Conservation (phyloP, 495 filamentous ascomycete species). For the Neurospora sp. region DNA sequence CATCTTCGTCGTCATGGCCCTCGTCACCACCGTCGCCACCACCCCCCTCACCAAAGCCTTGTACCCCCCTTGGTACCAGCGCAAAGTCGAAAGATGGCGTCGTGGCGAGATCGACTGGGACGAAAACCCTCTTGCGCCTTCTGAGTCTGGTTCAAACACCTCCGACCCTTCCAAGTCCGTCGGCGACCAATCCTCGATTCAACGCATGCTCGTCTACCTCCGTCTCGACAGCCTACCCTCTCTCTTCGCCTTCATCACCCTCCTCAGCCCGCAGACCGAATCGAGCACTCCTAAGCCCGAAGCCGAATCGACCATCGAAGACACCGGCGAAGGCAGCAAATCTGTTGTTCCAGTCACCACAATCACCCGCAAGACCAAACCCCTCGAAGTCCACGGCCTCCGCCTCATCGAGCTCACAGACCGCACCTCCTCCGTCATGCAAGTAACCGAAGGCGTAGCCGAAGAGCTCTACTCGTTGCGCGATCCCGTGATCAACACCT, state of each 20-base stretch:
- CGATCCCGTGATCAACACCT: constrained; percentile 88
- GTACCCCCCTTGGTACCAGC: constrained; percentile 85
- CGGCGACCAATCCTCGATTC: constrained; percentile 34
- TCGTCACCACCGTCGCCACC: constrained; percentile 85
- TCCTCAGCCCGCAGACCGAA: constrained; percentile 50
- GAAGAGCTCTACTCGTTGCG: constrained; percentile 59
- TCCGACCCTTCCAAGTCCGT: constrained; percentile 31
- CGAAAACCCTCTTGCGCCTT: constrained; percentile 44
- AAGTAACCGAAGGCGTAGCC: constrained; percentile 56
- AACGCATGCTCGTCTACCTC: constrained; percentile 47
- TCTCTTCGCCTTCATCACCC: constrained; percentile 71
- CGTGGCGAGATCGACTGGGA: constrained; percentile 93
- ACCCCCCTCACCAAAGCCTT: constrained; percentile 69
- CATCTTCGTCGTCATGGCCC: constrained; percentile 97
- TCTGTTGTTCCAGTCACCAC: constrained; percentile 5
- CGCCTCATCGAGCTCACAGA: constrained; percentile 84
- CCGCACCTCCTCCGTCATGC: constrained; percentile 91
- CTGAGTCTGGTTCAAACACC: constrained; percentile 29
- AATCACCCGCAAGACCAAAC: constrained; percentile 26
- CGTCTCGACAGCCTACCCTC: constrained; percentile 85
- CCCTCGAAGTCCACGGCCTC: constrained; percentile 74
- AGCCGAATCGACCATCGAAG: background rate
- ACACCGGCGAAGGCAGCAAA: constrained; percentile 11
- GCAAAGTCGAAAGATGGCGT: constrained; percentile 83
- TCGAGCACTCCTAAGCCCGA: constrained; percentile 5